Base-by-base conservation (phyloP, 2,329 filamentous ascomycete genomes). In the Fusarium foetens region DNA sequence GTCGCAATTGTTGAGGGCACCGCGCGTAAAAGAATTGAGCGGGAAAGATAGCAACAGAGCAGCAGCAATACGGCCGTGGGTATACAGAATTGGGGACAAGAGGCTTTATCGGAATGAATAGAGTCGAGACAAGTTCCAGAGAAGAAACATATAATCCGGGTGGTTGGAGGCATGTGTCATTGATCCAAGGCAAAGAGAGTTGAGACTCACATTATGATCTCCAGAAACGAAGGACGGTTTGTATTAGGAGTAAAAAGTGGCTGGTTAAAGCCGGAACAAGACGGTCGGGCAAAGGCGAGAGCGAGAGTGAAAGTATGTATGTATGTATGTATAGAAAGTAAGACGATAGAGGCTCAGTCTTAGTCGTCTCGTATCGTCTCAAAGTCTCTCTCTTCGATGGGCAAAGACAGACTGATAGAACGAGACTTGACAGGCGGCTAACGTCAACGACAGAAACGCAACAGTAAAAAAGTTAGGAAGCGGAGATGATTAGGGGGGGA, bases 121-220 rank as follows among this genome's bases (percentile, higher is more conserved):
- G 55, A 43, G 51, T 58, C 52, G 58, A 72, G 51, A 54, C 46
- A 25, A 53, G 52, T 67, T 67, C 45, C 51, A 68, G 38, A 57
- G 58, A 48, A 57, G 36, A 63, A 64, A 51, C 45, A 66, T 66
- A 60, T 66, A 68, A 72, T 74, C 54, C 66, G 62, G 70, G 73
- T 74, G 79, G 78, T 79, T 79, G 79, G 70, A 71, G 71, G 77
- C 74, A 79, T 77, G 75, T 76, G 75, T 74, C 73, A 74, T 76
- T 58, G 70, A 58, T 58, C 31, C 31, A 72, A 46, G 60, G 75
- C 61, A 75, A 77, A 75, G 70, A 76, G 72, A 77, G 73, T 73
- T 76, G 70, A 70, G 72, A 81, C 80, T 81, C 78, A 81, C 80
- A 81, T 81, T 80, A 69, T 68, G 78, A 81, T 80, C 66, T 80